phyloP scores from a whole-genome alignment of 2,329 filamentous ascomycete genomes.

The Berkeleyomyces rouxiae region DNA sequence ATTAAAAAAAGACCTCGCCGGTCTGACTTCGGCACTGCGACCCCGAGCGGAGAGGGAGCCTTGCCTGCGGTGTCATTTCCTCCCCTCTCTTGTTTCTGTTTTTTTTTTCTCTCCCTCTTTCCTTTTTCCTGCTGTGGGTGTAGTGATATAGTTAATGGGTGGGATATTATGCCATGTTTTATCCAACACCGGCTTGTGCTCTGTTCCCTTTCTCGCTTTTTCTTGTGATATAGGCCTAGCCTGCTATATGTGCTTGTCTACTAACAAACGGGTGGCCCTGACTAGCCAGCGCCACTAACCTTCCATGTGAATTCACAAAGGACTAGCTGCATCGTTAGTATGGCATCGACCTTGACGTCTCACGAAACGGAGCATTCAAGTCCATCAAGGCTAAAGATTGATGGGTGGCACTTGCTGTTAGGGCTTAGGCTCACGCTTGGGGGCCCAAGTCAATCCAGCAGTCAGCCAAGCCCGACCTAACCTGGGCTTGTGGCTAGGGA shows the following conservation, averaged over 20 bases:
- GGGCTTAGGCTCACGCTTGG: background rate
- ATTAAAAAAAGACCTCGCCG: background rate
- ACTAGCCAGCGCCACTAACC: background rate
- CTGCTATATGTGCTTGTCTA: background rate
- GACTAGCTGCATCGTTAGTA: background rate
- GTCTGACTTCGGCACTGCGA: conserved; percentile 2
- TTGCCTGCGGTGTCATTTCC: background rate
- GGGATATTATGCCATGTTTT: background rate
- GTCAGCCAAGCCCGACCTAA: background rate
- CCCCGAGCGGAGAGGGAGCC: background rate
- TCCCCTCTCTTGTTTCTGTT: background rate
- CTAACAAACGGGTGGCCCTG: conserved; percentile 1
- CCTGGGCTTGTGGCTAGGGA: background rate
- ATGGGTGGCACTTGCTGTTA: background rate
- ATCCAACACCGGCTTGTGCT: background rate
- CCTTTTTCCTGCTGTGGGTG: background rate
- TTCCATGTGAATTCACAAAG: background rate
- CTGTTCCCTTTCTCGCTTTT: background rate
- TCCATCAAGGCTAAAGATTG: background rate
- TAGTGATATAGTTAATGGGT: background rate
- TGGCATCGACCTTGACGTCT: background rate
- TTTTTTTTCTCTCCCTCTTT: background rate
- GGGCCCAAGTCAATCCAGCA: background rate
- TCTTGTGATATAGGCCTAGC: background rate
- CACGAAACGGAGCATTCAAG: background rate